Evolutionary conservation across 805 yeast species (phyloP).

Genomic region (Ogataea allantospora): DNA sequence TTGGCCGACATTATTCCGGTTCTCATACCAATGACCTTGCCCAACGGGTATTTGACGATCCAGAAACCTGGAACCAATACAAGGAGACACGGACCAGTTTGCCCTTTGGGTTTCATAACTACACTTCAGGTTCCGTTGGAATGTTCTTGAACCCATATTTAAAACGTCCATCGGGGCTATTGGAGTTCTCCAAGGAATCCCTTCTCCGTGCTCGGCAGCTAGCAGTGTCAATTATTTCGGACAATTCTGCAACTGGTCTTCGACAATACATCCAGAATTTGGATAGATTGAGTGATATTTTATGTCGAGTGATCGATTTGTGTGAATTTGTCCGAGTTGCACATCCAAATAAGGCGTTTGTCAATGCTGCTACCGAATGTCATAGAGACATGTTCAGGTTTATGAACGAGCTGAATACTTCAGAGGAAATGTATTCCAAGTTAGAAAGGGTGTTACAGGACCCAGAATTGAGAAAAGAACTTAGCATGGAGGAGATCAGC

Average conservation of each 20-base stretch:
- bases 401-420: conserved; percentile 90
- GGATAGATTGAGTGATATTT: conserved; percentile 81
- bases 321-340: conserved; percentile 89
- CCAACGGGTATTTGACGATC: conserved; percentile 59
- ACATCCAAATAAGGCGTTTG: conserved; percentile 73
- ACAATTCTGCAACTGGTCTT: conserved; percentile 43
- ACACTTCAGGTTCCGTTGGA: conserved; percentile 44
- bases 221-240: conserved; percentile 53
- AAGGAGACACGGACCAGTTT: conserved; percentile 29
- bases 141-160: conserved; percentile 73
- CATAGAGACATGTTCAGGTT: conserved; percentile 89
- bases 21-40: conserved; percentile 29
- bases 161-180: conserved; percentile 66
- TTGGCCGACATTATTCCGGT: not conserved
- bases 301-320: conserved; percentile 90
- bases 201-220: conserved; percentile 62
- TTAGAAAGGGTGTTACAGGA: conserved; percentile 54
- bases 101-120: conserved; percentile 26
- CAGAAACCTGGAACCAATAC: conserved; percentile 52
- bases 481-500: conserved; percentile 72
- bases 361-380: conserved; percentile 79
- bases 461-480: conserved; percentile 33
- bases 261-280: conserved; percentile 57
- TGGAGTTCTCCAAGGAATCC: conserved; percentile 63
- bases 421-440: conserved; percentile 63